Percentiles rank a stretch among this genome's conserved stretches.
Conservation (phyloP, 768 basidiomycete species). For the Amanita exitialis region DNA sequence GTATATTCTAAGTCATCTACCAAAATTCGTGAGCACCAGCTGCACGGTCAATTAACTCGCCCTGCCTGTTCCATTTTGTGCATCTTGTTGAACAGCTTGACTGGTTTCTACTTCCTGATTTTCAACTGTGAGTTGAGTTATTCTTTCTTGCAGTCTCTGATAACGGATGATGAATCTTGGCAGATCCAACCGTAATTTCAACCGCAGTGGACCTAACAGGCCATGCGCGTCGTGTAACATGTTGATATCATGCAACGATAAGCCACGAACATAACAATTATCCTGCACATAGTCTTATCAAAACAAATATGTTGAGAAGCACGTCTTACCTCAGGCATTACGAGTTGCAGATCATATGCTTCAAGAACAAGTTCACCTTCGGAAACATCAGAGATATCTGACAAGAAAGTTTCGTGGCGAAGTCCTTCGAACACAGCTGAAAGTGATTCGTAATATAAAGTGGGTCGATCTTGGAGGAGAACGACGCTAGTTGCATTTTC, state of each 20-base stretch:
- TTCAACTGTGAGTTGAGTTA: slow-evolving; percentile 21
- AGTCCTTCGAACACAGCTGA: slow-evolving; percentile 62
- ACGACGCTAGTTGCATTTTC: slow-evolving; percentile 21
- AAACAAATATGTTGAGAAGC: neutral
- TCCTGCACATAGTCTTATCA: slow-evolving; percentile 34
- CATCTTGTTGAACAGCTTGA: neutral
- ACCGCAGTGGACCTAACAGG: slow-evolving; percentile 51
- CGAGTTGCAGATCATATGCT: slow-evolving; percentile 58
- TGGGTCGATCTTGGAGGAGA: slow-evolving; percentile 53
- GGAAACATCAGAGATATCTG: slow-evolving; percentile 31
- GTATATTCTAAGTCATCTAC: neutral
- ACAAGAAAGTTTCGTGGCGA: slow-evolving; percentile 48
- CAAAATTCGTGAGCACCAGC: neutral
- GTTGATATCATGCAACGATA: slow-evolving; percentile 65
- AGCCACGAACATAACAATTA: slow-evolving; percentile 56
- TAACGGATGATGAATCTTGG: slow-evolving; percentile 65
- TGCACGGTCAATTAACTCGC: neutral
- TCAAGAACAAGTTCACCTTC: slow-evolving; percentile 61
- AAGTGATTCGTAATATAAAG: slow-evolving; percentile 70
- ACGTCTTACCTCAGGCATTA: slow-evolving; percentile 50
- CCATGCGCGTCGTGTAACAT: slow-evolving; percentile 58
- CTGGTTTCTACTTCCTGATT: neutral
- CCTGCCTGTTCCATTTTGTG: neutral
- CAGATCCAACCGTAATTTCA: slow-evolving; percentile 33
- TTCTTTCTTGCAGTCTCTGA: slow-evolving; percentile 49